Evolutionary conservation across 495 filamentous ascomycete species (phyloP).

Genomic region (Annulohypoxylon moriforme): DNA sequence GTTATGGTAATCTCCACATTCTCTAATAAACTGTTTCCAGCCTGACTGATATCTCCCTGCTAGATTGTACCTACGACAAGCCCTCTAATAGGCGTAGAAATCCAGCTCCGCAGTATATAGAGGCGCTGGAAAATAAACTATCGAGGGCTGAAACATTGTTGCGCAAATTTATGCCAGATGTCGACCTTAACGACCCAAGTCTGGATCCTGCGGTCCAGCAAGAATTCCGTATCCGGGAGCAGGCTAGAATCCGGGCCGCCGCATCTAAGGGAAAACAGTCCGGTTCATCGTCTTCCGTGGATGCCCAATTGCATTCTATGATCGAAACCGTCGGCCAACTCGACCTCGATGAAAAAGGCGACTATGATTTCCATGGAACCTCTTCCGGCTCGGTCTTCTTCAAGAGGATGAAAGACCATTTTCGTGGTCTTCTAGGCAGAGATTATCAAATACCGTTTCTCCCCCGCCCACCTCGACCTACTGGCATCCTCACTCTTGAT

Average conservation of each 20-base stretch:
- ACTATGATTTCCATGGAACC: constrained; percentile 95
- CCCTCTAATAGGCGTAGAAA: constrained; percentile 96
- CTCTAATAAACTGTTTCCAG: constrained; percentile 11
- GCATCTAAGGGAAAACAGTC: constrained; percentile 56
- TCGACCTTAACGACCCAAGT: constrained; percentile 85
- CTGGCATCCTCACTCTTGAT: constrained; percentile 65
- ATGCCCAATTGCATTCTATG: constrained; percentile 92
- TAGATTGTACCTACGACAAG: constrained; percentile 98
- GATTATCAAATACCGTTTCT: constrained; percentile 62
- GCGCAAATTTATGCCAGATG: constrained; percentile 80
- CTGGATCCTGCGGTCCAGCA: constrained; percentile 76
- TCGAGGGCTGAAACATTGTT: constrained; percentile 86
- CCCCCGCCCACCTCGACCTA: constrained; percentile 53
- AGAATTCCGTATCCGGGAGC: constrained; percentile 62
- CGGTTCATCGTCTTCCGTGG: constrained; percentile 49
- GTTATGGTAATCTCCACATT: constrained; percentile 78
- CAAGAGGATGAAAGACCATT: constrained; percentile 83
- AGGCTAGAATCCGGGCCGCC: constrained; percentile 52
- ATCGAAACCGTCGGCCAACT: constrained; percentile 88
- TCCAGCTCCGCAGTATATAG: constrained; percentile 93
- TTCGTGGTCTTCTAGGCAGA: constrained; percentile 70
- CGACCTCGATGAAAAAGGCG: constrained; percentile 89
- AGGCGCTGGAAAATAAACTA: constrained; percentile 85
- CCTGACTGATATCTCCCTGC: constrained; percentile 49
- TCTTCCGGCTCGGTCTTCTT: constrained; percentile 93